Conservation (phyloP, 1,139 yeast genomes). For the Debaryomyces coudertii region DNA sequence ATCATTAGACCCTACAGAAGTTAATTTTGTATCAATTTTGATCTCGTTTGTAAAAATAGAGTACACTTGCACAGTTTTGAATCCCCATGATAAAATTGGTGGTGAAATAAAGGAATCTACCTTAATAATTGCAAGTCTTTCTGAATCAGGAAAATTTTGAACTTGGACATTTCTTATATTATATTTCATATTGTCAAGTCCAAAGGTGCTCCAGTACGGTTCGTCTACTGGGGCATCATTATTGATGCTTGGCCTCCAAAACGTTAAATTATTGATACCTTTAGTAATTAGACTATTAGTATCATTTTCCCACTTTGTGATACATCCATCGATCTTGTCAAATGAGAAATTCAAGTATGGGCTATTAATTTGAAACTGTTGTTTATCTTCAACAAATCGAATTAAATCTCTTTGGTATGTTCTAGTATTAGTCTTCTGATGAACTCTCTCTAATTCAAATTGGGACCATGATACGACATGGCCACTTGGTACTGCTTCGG, state of each 20-base stretch:
- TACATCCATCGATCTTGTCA: slow-evolving; percentile 13
- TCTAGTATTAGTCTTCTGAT: neutral
- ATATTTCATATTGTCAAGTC: slow-evolving; percentile 16
- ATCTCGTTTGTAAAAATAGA: slow-evolving; percentile 12
- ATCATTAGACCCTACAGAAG: slow-evolving; percentile 11
- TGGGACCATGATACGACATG: slow-evolving; percentile 32
- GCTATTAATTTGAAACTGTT: neutral
- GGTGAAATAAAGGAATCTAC: slow-evolving; percentile 17
- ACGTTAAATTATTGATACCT: slow-evolving; percentile 17
- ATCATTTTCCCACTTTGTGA: slow-evolving; percentile 12
- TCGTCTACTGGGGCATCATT: slow-evolving; percentile 25
- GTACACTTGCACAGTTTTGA: slow-evolving; percentile 15
- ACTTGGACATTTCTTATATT: slow-evolving; percentile 11
- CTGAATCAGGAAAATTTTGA: slow-evolving; percentile 5
- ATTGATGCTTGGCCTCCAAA: slow-evolving; percentile 38
- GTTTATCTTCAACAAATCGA: neutral
- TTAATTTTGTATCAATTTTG: slow-evolving; percentile 10
- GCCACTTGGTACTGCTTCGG: slow-evolving; percentile 17
- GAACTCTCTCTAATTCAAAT: slow-evolving; percentile 8
- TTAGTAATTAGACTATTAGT: slow-evolving; percentile 8
- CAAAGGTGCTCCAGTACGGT: slow-evolving; percentile 21
- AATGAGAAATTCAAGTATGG: slow-evolving; percentile 1
- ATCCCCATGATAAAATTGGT: slow-evolving; percentile 20
- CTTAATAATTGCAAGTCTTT: slow-evolving; percentile 8
- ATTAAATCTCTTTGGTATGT: neutral